Conservation (phyloP, 2,329 filamentous ascomycete genomes). For the Ascochyta lentis region DNA sequence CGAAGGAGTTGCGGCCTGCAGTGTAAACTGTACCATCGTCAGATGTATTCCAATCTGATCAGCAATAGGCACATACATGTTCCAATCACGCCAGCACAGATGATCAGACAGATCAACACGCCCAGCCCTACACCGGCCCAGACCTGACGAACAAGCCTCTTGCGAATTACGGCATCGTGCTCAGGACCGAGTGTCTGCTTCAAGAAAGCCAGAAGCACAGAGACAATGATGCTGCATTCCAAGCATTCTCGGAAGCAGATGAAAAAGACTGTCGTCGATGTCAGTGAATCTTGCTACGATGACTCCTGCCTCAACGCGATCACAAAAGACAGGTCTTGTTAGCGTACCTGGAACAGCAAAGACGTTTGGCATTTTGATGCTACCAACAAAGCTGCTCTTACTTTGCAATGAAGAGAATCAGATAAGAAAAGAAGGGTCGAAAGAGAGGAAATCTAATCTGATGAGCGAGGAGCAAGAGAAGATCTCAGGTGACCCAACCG, state of each 20-base stretch:
- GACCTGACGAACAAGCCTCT: constrained; percentile 69
- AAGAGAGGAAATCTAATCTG: constrained; percentile 32
- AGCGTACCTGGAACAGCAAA: constrained; percentile 71
- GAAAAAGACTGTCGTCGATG: constrained; percentile 71
- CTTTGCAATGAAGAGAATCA: neutral
- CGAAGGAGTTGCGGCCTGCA: constrained; percentile 71
- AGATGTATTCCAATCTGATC: neutral
- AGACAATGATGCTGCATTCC: constrained; percentile 84
- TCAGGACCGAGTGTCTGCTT: constrained; percentile 78
- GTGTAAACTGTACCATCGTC: constrained; percentile 61
- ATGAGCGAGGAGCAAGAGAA: constrained; percentile 16
- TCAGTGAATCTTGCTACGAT: neutral
- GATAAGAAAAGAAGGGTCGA: constrained; percentile 5
- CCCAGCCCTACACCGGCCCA: constrained; percentile 72
- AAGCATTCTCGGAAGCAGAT: constrained; percentile 87
- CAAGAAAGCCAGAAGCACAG: constrained; percentile 83
- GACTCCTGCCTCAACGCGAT: neutral
- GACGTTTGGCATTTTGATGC: constrained; percentile 65
- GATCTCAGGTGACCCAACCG: neutral
- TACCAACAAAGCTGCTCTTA: neutral
- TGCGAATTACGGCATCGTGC: constrained; percentile 68
- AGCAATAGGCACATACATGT: constrained; percentile 51
- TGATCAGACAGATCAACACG: constrained; percentile 67
- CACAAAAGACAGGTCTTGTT: neutral
- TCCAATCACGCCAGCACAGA: constrained; percentile 72